Evolutionary conservation across 345 rosid genomes (phyloP).

Genomic region (Acer yangbiense): DNA sequence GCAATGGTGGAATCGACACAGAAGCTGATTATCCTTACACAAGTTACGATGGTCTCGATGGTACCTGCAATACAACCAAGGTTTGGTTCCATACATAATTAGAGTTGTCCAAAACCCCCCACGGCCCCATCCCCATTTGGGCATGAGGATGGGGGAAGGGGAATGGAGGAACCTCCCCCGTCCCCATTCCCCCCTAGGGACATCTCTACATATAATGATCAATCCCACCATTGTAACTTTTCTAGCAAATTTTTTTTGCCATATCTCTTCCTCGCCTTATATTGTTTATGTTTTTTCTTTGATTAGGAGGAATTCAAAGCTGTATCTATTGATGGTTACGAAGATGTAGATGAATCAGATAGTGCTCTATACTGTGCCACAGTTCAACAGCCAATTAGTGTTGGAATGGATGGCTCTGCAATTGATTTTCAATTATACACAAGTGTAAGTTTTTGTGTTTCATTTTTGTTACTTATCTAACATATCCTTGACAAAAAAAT

Average conservation of each 20-base stretch:
- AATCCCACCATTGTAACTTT: background rate
- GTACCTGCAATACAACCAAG: constrained; percentile 62
- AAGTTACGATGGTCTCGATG: constrained; percentile 34
- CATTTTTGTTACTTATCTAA: background rate
- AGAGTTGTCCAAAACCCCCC: too few species aligned
- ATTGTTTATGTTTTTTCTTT: constrained; percentile 6
- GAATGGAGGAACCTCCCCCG: too few species aligned
- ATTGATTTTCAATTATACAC: constrained; percentile 78
- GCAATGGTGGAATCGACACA: constrained; percentile 69
- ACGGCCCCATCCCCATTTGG: too few species aligned
- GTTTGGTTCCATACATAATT: constrained; percentile 25
- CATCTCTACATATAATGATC: too few species aligned
- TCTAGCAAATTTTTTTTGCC: background rate
- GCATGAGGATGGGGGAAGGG: too few species aligned
- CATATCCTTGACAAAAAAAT: constrained; percentile 10
- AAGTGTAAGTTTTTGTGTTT: constrained; percentile 41
- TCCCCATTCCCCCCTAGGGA: too few species aligned
- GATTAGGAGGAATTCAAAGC: constrained; percentile 52
- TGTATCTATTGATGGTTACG: constrained; percentile 66
- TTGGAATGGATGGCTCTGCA: constrained; percentile 72
- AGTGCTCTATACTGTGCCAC: constrained; percentile 64
- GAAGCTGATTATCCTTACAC: constrained; percentile 64
- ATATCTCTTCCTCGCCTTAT: background rate
- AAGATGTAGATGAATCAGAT: constrained; percentile 61
- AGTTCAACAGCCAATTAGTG: constrained; percentile 73